Evolutionary conservation across 139 green algal genomes (phyloP), one percentile per base, ranked within the genome.

Genomic region (Volvox reticuliferus): DNA sequence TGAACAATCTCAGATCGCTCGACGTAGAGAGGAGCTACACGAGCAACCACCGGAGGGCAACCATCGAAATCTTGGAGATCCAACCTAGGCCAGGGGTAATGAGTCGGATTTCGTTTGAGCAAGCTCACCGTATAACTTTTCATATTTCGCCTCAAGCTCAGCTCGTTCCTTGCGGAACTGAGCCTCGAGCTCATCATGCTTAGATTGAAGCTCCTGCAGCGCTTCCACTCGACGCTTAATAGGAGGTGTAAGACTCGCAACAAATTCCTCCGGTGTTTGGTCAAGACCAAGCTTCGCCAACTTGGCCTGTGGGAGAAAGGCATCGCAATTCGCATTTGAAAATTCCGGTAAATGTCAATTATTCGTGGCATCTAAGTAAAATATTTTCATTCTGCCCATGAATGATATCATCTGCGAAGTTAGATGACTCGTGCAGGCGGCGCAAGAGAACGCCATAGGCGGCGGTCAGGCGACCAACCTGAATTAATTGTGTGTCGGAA

Each of bases 91-190:
- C 1, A 55, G 32, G 28, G 71, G 26, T 33, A 35, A 20, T 2
- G 18, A 30, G 35, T 33, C 9, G 71, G 32, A 79, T n/a, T n/a
- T n/a, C n/a, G n/a, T n/a, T n/a, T n/a, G n/a, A n/a, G n/a, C 21
- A 79, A 6, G 2, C 85, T 91, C 65, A 95, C 94, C 93, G 91
- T 98, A 98, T 6, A 97, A 93, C 89, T 94, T 94, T 88, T 95
- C 94, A 82, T 98, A 98, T 88, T 97, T 98, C 22, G 88, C 93
- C 92, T 98, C 96, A 17, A 98, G 93, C 75, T 91, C 94, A n/a
- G 90, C 92, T 13, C 89, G 91, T 92, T 97, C 95, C 90, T 97
- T 96, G 17, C 92, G 86, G 81, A 96, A 98, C 89, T 95, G 82
- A 30, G 93, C 93, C 78, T 98, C 91, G 2, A 98, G 88, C 78